Conservation (phyloP, 2,329 filamentous ascomycete genomes). For the Pleurostoma richardsiae region DNA sequence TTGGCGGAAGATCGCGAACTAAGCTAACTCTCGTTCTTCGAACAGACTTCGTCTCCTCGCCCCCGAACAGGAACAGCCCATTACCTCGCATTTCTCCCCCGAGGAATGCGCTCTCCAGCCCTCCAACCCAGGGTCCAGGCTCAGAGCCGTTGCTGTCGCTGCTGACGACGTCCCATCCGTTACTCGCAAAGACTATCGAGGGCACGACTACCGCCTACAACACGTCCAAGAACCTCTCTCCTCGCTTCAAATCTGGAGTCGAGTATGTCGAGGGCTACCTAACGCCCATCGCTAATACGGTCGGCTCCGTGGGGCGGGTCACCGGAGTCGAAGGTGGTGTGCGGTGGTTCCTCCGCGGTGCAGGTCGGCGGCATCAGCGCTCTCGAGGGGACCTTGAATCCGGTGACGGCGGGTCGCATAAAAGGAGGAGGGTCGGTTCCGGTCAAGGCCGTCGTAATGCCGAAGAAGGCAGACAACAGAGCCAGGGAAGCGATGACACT, state of each 20-base stretch:
- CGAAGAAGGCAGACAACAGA: neutral
- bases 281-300: constrained; percentile 79
- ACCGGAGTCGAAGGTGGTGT: constrained; percentile 87
- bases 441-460: constrained; percentile 25
- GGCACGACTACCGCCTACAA: constrained; percentile 82
- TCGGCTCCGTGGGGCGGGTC: constrained; percentile 74
- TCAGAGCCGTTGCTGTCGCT: constrained; percentile 79
- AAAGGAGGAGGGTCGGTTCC: constrained; percentile 51
- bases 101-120: constrained; percentile 25
- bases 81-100: constrained; percentile 31
- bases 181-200: constrained; percentile 80
- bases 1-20: neutral
- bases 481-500: constrained; percentile 4
- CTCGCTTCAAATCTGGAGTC: constrained; percentile 80
- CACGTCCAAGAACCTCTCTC: constrained; percentile 84
- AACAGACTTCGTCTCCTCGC: constrained; percentile 63
- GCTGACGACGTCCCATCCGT: constrained; percentile 81
- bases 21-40: neutral
- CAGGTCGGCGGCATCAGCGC: constrained; percentile 44
- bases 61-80: constrained; percentile 39
- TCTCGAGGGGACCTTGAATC: constrained; percentile 37
- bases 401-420: constrained; percentile 41
- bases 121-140: constrained; percentile 36
- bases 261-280: constrained; percentile 89
- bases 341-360: constrained; percentile 69